Conservation (phyloP, 2,329 filamentous ascomycete genomes). For the Laburnicola sp. region DNA sequence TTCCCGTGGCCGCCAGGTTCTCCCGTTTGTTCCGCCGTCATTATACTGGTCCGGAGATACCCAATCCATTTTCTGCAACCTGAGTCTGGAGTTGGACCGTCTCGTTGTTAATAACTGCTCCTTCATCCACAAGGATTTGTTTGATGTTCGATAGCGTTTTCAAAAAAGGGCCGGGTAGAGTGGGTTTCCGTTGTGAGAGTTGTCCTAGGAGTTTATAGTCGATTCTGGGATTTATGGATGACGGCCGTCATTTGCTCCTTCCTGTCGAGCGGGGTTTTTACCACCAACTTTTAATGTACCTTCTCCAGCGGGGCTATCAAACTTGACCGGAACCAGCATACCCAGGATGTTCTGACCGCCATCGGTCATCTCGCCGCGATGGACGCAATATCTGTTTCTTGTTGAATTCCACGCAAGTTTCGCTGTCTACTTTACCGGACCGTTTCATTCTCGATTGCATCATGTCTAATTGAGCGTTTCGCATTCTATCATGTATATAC, state of each 20-base stretch:
- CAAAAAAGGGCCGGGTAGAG: slow-evolving; percentile 34
- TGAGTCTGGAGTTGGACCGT: slow-evolving; percentile 36
- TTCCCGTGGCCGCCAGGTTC: slow-evolving; percentile 29
- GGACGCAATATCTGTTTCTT: not conserved
- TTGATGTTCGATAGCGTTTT: slow-evolving; percentile 28
- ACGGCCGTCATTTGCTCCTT: slow-evolving; percentile 16
- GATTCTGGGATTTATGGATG: slow-evolving; percentile 17
- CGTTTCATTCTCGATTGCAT: slow-evolving; percentile 24
- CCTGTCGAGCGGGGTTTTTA: slow-evolving; percentile 14
- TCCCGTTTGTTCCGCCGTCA: slow-evolving; percentile 35
- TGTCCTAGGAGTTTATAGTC: slow-evolving; percentile 20
- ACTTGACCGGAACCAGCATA: slow-evolving; percentile 3
- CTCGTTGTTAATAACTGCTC: slow-evolving; percentile 32
- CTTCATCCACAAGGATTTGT: slow-evolving; percentile 28
- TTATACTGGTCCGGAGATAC: slow-evolving; percentile 42
- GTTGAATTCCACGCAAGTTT: slow-evolving; percentile 8
- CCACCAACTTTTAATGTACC: slow-evolving; percentile 18
- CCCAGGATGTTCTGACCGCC: not conserved
- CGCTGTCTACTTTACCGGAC: slow-evolving; percentile 14
- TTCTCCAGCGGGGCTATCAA: slow-evolving; percentile 14
- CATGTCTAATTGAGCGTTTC: slow-evolving; percentile 18
- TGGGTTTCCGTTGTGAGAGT: slow-evolving; percentile 20
- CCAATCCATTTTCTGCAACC: slow-evolving; percentile 38
- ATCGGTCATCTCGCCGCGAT: not conserved
- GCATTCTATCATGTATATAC: slow-evolving; percentile 41